Evolutionary conservation across 306 rosid species (phyloP).

Genomic region (Citrullus mucosospermus): DNA sequence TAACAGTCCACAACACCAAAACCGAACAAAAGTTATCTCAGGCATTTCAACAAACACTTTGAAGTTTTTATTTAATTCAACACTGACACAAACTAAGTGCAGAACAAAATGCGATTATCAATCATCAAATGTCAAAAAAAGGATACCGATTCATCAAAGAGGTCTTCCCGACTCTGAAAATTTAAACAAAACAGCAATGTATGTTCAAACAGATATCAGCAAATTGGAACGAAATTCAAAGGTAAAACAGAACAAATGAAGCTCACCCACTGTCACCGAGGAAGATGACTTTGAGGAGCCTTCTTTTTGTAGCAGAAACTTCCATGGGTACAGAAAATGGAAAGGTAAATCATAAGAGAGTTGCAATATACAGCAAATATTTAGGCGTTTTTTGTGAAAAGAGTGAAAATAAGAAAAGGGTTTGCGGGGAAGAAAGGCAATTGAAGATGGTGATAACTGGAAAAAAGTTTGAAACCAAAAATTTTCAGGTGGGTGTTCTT

Average conservation of each 20-base stretch:
- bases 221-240: background rate
- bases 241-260: background rate
- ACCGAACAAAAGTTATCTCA: background rate
- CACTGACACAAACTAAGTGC: background rate
- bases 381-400: background rate
- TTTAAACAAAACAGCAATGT: background rate
- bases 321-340: constrained; percentile 32
- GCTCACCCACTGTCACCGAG: constrained; percentile 92
- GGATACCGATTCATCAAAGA: constrained; percentile 94
- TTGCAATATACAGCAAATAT: background rate
- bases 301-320: constrained; percentile 34
- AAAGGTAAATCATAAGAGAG: constrained; percentile 5
- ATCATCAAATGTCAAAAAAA: background rate
- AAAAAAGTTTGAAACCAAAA: background rate
- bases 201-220: background rate
- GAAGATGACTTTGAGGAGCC: constrained; percentile 72
- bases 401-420: background rate
- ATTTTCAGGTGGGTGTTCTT: constrained; percentile 8
- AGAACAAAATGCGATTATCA: background rate
- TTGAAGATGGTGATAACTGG: background rate
- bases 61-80: background rate
- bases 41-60: background rate
- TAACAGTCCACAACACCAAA: background rate
- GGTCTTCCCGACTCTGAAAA: constrained; percentile 86
- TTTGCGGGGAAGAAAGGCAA: background rate